phyloP scores from a whole-genome alignment of 2,329 filamentous ascomycete species.

The Plectosphaerella cucumerina region DNA sequence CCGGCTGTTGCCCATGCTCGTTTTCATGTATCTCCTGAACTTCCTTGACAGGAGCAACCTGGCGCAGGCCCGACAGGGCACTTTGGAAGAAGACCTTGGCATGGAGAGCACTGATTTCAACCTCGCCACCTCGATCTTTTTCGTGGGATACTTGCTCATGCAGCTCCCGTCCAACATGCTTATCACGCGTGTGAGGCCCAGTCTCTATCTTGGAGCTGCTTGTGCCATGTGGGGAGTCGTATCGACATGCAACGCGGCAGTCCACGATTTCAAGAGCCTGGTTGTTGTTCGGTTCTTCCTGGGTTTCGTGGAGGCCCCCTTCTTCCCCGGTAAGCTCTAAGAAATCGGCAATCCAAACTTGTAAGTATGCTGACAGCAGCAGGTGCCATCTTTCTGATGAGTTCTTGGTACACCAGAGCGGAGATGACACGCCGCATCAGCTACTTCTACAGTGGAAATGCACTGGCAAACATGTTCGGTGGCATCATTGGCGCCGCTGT shows the following conservation, averaged over 20 bases:
- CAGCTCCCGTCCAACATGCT: conserved; percentile 58
- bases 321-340: conserved; percentile 31
- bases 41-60: conserved; percentile 51
- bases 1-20: conserved; percentile 45
- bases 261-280: conserved; percentile 34
- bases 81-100: conserved; percentile 46
- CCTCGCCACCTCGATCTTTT: conserved; percentile 45
- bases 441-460: conserved; percentile 32
- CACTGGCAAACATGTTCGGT: conserved; percentile 46
- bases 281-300: conserved; percentile 44
- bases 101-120: conserved; percentile 56
- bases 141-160: conserved; percentile 53
- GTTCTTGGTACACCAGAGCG: conserved; percentile 37
- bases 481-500: conserved; percentile 47
- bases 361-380: too few species aligned
- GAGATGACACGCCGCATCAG: conserved; percentile 41
- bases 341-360: too few species aligned
- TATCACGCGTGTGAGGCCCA: conserved; percentile 48
- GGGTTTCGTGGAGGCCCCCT: conserved; percentile 42
- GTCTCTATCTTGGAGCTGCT: conserved; percentile 45
- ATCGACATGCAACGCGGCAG: conserved; percentile 42
- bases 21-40: conserved; percentile 51
- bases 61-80: conserved; percentile 49
- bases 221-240: conserved; percentile 38
- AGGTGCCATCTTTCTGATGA: conserved; percentile 41